Evolutionary conservation across 108 stramenopile genomes (phyloP), one percentile per base, ranked within the genome.

Genomic region (Mayamaea pseudoterrestris): DNA sequence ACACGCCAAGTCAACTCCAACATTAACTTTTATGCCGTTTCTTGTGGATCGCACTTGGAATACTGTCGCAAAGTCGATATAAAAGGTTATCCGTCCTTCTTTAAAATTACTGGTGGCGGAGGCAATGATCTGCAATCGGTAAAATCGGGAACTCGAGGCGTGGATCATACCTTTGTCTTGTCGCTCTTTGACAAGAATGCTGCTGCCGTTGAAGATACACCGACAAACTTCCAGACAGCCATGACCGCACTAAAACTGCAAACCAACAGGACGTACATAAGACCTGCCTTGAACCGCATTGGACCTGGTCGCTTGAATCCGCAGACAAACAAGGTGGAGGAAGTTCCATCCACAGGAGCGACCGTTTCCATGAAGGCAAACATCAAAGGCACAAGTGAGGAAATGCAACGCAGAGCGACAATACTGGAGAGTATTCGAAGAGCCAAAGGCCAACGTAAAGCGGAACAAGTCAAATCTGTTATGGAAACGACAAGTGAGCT

Each of bases 21-120:
- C 5, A 44, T 71, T 5, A 45, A 61, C 28, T 60, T 71, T 41
- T 71, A 55, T 49, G 63, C 59, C 5, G 69, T 71, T 2, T 65
- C 63, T 3, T 71, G 69, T 49, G 58, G 53, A 20, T 21, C 27
- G 7, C 53, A 71, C 23, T 16, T 23, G 0, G 35, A 65, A 3
- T n/a, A n/a, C n/a, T n/a, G n/a, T n/a, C n/a, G n/a, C n/a, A n/a
- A n/a, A n/a, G n/a, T n/a, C n/a, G n/a, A n/a, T n/a, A n/a, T n/a
- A n/a, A n/a, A n/a, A n/a, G n/a, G n/a, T n/a, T n/a, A n/a, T n/a
- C n/a, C n/a, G n/a, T n/a, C n/a, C n/a, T n/a, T n/a, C n/a, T n/a
- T n/a, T n/a, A n/a, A n/a, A n/a, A n/a, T n/a, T n/a, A n/a, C n/a
- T n/a, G n/a, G n/a, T n/a, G n/a, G n/a, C n/a, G n/a, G n/a, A n/a